Evolutionary conservation across 1,139 yeast species (phyloP), one percentile per base, ranked within the genome.

Genomic region (Suhomyces wounanorum): DNA sequence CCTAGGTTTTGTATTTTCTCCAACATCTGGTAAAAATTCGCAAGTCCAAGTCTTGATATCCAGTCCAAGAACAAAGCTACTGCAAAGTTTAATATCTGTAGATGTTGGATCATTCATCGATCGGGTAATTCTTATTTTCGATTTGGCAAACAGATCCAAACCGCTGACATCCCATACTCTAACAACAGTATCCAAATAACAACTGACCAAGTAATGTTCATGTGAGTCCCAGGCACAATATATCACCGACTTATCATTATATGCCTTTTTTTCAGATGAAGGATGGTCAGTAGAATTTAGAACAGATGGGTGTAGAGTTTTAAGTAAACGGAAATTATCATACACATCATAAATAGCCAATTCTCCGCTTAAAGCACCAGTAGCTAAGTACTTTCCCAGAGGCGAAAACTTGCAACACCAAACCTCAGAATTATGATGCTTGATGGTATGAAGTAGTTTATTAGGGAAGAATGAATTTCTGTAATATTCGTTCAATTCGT

Each of bases 361-460:
- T 26, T 78, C 75, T 5, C 84, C 80, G 61, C 89, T 96, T 18
- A 83, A 79, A 10, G 95, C 85, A 0, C 94, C 90, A 0, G 94
- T 81, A 9, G 90, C 96, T 47, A 92, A 70, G 55, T 74, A 84
- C 53, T 75, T 77, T 1, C 97, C 97, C 68, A 81, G 79, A 40
- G 91, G 89, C 3, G 95, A 87, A 63, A 89, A 91, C 53, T 82
- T 81, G 14, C 87, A 75, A 61, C 78, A 86, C 97, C 97, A 92
- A 6, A 89, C 95, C 64, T 92, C 97, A 59, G 87, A 84, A 0
- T 73, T 69, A 62, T 89, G 95, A 47, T 76, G 73, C 2, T 70
- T 63, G 21, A 90, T 63, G 0, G 73, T 69, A 48, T 66, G 68
- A 16, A 73, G 59, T 14, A 68, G 65, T 16, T 70, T 67, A 28